Evolutionary conservation across 2,329 filamentous ascomycete species (phyloP), one percentile per base, ranked within the genome.

Genomic region (Aspergillus ibericus): DNA sequence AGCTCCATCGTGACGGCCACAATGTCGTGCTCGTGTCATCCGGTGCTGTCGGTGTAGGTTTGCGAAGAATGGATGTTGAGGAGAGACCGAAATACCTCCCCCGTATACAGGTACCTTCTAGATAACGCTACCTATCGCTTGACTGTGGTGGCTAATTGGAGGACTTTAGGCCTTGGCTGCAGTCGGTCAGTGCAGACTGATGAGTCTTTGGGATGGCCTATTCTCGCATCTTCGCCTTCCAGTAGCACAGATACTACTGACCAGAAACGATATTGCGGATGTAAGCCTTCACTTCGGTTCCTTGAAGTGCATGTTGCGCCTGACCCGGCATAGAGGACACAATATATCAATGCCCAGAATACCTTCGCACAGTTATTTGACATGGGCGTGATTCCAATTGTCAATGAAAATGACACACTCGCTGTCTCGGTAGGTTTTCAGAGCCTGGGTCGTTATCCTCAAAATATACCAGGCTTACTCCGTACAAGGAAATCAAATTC

Each of bases 401-500:
- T 99, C 63, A 99, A 99, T 70, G 95, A 99, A 78, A 99, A 99
- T 76, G 95, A 99, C 75, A 99, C 95, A 2, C 80, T 99, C 55
- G 92, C 93, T 22, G 95, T 99, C 64, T 91, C 93, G 46, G 80
- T 82, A 77, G 29, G 77, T 60, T 47, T 47, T 49, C n/a, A 13
- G 40, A n/a, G 18, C 5, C 20, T 34, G 15, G 4, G 35, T 3
- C 7, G 3, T 47, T n/a, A 18, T 13, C 35, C 5, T 29, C 10
- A 20, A 16, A 22, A 15, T 18, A 29, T 27, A 12, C 61, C 56
- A 53, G 58, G 27, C 20, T 38, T 34, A 18, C 12, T 6, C 34
- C 18, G n/a, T 35, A 3, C 12, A 55, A 80, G 72, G 95, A 99
- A 83, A 99, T 99, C 79, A 98, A 98, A 81, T 99, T 99, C 72